These are phyloP conservation scores for Roridomyces roridus DNA, from an alignment of 768 basidiomycete species.

Conservation along the genomic window DNA sequence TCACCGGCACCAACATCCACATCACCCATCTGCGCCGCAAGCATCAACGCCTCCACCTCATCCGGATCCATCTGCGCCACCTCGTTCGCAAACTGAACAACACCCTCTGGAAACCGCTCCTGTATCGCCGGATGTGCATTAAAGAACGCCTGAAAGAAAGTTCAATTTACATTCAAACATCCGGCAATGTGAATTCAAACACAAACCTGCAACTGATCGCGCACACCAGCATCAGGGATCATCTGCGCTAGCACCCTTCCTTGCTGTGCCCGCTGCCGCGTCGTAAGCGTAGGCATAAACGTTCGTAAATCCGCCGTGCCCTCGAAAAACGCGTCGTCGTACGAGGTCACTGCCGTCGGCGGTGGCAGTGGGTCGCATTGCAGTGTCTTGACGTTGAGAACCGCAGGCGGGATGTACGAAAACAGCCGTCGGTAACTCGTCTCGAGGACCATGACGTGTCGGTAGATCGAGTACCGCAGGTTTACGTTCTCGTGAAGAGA, in stretches of 20 bases:
- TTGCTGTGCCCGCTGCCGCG: conserved; percentile 51
- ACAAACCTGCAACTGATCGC: conserved; percentile 55
- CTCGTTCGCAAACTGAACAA: conserved; percentile 63
- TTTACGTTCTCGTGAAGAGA: conserved; percentile 45
- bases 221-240: conserved; percentile 51
- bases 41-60: conserved; percentile 64
- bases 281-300: conserved; percentile 39
- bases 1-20: conserved; percentile 37
- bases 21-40: conserved; percentile 47
- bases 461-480: conserved; percentile 62
- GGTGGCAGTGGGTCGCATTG: conserved; percentile 93
- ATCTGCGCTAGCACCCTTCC: conserved; percentile 59
- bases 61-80: too few species aligned
- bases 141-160: conserved; percentile 51
- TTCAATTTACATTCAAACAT: not conserved
- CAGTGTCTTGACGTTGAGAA: conserved; percentile 60
- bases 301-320: conserved; percentile 61
- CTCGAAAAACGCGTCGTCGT: conserved; percentile 79
- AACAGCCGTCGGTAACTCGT: conserved; percentile 63
- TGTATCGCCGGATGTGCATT: conserved; percentile 61
- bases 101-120: conserved; percentile 65
- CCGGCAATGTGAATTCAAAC: not conserved
- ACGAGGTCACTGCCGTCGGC: conserved; percentile 56
- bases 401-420: conserved; percentile 70
- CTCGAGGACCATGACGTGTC: conserved; percentile 82